Evolutionary conservation across 2,329 filamentous ascomycete genomes (phyloP).

Genomic region (Chaetomiaceae sp.): DNA sequence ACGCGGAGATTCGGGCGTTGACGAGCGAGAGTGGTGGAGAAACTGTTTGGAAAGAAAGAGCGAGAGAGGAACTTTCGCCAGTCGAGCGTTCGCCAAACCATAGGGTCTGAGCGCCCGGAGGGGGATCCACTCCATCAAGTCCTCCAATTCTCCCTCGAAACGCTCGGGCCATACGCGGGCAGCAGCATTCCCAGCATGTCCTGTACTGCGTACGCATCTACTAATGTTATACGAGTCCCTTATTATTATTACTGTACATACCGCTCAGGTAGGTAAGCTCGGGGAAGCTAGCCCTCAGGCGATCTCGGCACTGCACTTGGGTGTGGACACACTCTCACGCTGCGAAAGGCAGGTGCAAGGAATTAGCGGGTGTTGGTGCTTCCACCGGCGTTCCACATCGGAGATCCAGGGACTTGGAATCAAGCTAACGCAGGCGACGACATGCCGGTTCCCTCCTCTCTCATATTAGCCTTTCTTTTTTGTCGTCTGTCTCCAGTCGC

Average conservation of each 20-base stretch:
- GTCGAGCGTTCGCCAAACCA: neutral
- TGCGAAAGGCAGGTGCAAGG: too few species aligned
- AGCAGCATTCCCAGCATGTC: too few species aligned
- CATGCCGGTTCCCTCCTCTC: constrained; percentile 29
- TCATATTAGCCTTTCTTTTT: constrained; percentile 30
- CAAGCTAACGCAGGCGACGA: constrained; percentile 31
- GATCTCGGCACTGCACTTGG: too few species aligned
- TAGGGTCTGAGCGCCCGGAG: neutral
- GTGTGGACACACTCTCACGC: too few species aligned
- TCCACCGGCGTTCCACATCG: neutral
- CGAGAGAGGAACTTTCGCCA: constrained; percentile 11
- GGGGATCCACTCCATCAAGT: neutral
- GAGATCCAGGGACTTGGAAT: constrained; percentile 33
- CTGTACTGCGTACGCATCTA: too few species aligned
- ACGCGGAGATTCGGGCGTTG: neutral
- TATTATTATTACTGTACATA: too few species aligned
- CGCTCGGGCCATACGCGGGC: constrained; percentile 4
- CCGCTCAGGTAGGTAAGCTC: too few species aligned
- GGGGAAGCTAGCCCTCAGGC: too few species aligned
- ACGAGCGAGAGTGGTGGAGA: constrained; percentile 7
- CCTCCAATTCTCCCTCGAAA: too few species aligned
- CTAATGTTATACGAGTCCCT: too few species aligned
- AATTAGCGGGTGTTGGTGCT: too few species aligned
- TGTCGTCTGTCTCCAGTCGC: constrained; percentile 20
- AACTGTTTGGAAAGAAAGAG: neutral